Conservation (phyloP, 1,139 yeast species). For the Hanseniaspora gamundiae region DNA sequence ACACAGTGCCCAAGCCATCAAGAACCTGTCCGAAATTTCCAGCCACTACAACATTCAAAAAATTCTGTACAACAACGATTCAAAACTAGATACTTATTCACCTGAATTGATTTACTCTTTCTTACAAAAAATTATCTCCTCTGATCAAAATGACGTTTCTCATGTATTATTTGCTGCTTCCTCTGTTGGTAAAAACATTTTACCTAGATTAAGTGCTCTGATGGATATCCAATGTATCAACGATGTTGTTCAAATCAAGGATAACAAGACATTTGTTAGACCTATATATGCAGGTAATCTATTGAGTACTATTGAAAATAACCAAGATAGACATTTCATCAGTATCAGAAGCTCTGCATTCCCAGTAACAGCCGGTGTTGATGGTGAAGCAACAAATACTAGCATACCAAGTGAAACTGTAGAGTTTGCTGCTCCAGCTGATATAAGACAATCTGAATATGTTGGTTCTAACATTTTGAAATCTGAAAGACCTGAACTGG, state of each 20-base stretch:
- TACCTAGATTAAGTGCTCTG: slow-evolving; percentile 80
- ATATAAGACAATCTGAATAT: background rate
- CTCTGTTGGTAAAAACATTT: slow-evolving; percentile 72
- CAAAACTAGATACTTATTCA: background rate
- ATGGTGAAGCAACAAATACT: slow-evolving; percentile 10
- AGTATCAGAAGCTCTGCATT: slow-evolving; percentile 84
- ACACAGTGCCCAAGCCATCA: background rate
- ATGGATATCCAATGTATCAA: slow-evolving; percentile 81
- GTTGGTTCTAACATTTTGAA: slow-evolving; percentile 39
- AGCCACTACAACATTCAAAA: background rate
- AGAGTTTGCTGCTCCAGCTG: slow-evolving; percentile 51
- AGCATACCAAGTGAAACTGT: slow-evolving; percentile 4
- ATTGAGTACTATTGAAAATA: slow-evolving; percentile 64
- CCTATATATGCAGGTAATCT: slow-evolving; percentile 98
- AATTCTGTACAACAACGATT: background rate
- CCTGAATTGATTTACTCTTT: slow-evolving; percentile 5
- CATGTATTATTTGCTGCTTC: slow-evolving; percentile 77
- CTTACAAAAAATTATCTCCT: background rate
- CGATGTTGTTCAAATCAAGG: slow-evolving; percentile 60
- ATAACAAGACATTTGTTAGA: slow-evolving; percentile 66
- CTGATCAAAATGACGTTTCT: slow-evolving; percentile 31
- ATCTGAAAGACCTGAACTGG: slow-evolving; percentile 65
- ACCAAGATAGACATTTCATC: slow-evolving; percentile 51
- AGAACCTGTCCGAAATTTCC: background rate
- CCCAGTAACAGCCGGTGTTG: slow-evolving; percentile 18